These are phyloP conservation scores for Alternaria consortialis DNA, from an alignment of 2,329 filamentous ascomycete species.

Conservation along the genomic window DNA sequence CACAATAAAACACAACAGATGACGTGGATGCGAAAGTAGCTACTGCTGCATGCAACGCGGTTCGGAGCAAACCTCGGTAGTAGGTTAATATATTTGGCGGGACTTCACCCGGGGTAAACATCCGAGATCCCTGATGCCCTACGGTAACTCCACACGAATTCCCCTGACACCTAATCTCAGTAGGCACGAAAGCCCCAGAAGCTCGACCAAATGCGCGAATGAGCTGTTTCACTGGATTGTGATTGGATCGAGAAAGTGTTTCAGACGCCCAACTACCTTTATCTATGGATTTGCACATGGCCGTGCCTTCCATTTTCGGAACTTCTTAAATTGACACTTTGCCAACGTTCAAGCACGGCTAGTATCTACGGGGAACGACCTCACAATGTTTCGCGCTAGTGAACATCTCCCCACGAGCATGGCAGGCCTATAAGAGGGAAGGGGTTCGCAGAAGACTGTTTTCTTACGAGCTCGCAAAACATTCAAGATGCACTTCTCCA, in stretches of 20 bases:
- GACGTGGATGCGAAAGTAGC: not conserved
- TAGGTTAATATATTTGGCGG: constrained; percentile 9
- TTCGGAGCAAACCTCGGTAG: constrained; percentile 5
- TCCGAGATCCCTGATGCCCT: not conserved
- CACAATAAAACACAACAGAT: not conserved
- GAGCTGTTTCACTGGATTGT: not conserved
- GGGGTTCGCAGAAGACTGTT: not conserved
- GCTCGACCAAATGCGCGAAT: not conserved
- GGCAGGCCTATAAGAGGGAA: constrained; percentile 3
- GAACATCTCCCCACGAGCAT: not conserved
- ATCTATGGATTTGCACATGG: not conserved
- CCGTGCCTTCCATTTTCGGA: not conserved
- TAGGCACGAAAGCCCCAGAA: not conserved
- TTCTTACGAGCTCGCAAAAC: not conserved
- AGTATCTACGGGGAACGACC: not conserved
- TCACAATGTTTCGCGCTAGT: not conserved
- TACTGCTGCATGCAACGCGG: not conserved
- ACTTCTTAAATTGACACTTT: not conserved
- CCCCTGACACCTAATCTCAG: not conserved
- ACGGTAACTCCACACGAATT: not conserved
- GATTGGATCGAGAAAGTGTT: not conserved
- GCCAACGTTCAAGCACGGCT: not conserved
- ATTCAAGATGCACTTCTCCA: constrained; percentile 20
- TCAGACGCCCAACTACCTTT: not conserved
- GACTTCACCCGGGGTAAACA: constrained; percentile 2